Conservation (phyloP, 2,329 filamentous ascomycete genomes). For the Coccinonectria pachysandricola region DNA sequence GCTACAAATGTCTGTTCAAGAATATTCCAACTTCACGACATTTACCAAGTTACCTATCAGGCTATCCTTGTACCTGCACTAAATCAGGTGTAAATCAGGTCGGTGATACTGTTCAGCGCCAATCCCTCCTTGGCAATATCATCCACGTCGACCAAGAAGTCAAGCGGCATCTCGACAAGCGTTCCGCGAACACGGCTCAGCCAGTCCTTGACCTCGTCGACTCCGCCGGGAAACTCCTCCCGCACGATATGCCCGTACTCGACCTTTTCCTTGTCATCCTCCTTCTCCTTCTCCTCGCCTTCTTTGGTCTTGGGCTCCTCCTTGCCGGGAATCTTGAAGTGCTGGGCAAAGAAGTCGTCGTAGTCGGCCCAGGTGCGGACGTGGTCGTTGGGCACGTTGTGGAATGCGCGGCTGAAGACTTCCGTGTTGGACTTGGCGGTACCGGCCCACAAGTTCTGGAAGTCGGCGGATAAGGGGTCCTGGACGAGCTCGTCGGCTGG, state of each 20-base stretch:
- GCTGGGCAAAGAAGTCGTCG: conserved; percentile 55
- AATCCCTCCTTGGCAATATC: conserved; percentile 81
- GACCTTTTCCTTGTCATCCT: conserved; percentile 45
- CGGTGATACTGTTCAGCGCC: conserved; percentile 59
- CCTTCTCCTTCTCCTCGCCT: conserved; percentile 30
- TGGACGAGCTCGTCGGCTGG: conserved; percentile 56
- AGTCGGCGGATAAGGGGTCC: conserved; percentile 61
- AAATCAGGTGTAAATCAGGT: conserved; percentile 59
- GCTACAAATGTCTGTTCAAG: too few species aligned
- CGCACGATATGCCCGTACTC: conserved; percentile 81
- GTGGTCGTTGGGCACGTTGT: conserved; percentile 59
- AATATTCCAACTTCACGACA: too few species aligned
- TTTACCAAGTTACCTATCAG: too few species aligned
- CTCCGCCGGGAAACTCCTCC: conserved; percentile 65
- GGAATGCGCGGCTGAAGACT: conserved; percentile 72
- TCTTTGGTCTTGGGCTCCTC: conserved; percentile 28
- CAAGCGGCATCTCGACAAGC: conserved; percentile 80
- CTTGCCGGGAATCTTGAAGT: conserved; percentile 51
- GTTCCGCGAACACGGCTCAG: conserved; percentile 57
- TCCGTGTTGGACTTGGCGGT: conserved; percentile 72
- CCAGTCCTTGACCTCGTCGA: conserved; percentile 61
- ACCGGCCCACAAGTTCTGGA: conserved; percentile 60
- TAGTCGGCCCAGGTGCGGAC: conserved; percentile 66
- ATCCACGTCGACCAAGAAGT: conserved; percentile 71
- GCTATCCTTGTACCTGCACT: too few species aligned